Base-by-base conservation (phyloP, 1,139 yeast genomes). In the Zygosaccharomyces sapae region DNA sequence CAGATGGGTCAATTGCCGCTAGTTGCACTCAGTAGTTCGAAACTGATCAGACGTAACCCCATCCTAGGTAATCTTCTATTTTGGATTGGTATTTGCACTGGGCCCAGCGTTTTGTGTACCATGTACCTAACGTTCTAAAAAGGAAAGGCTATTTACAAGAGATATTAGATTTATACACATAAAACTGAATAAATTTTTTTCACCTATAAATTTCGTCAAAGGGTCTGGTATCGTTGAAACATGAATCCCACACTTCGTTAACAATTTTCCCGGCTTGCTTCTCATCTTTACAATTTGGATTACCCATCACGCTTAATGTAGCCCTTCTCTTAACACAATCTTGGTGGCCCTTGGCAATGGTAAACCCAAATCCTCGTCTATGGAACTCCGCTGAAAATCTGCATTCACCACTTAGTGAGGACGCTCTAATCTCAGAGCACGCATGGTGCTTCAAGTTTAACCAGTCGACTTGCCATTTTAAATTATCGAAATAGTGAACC, bases 151-250 rank as follows among this genome's bases (percentile, higher is more conserved):
- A 33, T 41, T 33, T 18, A 36, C 39, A 27, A 19, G 33, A n/a
- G 18, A 31, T 31, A 5, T 31, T 7, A 12, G 9, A 31, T 12
- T 31, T 31, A 31, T 4, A 31, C 7, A 31, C 18, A 12, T 31
- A 31, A 16, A 12, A 13, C 7, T 5, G 16, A 31, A 31, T 31
- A 16, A 31, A 31, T 31, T 31, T 22, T 22, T 19, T 20, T 40
- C 43, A 48, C 22, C 63, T 62, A 63, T 87, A 90, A 27, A 90
- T 89, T 60, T 88, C 82, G 60, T 92, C 98, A 67, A 88, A 92
- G 0, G 98, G 98, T 58, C 99, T 74, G 1, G 98, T 92, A 64
- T 92, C 98, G 61, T 82, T 83, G 65, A 89, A 94, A 64, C 99
- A 92, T 30, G 94, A 83, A 54, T 83, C 86, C 84, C 95, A 92